Conservation (phyloP, 208 protist species). For the Acanthamoeba sp. region DNA sequence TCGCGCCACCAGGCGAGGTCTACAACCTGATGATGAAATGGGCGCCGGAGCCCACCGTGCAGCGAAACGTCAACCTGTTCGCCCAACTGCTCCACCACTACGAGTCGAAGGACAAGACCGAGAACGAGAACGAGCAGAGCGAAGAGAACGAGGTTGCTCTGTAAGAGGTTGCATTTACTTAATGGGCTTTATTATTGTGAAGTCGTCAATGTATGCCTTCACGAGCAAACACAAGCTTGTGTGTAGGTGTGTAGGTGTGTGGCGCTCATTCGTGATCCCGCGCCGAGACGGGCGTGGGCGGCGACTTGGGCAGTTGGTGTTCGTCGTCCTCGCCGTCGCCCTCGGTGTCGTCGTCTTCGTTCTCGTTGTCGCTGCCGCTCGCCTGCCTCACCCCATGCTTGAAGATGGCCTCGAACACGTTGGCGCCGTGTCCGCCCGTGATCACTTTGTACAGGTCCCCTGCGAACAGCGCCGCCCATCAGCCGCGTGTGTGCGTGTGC, state of each 20-base stretch:
- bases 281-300: too few species aligned
- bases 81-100: neutral
- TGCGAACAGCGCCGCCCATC: neutral
- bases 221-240: too few species aligned
- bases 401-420: neutral
- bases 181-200: too few species aligned
- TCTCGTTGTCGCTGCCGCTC: neutral
- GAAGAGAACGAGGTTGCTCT: too few species aligned
- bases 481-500: neutral
- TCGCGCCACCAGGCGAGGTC: neutral
- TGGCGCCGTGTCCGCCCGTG: neutral
- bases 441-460: neutral
- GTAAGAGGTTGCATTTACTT: too few species aligned
- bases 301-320: neutral
- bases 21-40: neutral
- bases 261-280: too few species aligned
- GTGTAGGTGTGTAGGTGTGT: too few species aligned
- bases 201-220: too few species aligned
- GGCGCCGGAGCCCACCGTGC: neutral
- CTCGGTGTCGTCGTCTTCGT: neutral
- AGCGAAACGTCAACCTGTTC: slow-evolving; percentile 5
- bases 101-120: neutral
- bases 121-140: too few species aligned
- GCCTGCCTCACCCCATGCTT: neutral
- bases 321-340: neutral